These are phyloP conservation scores for Globisporangium viniferum DNA, from an alignment of 352 stramenopile genomes.

Conservation along the genomic window DNA sequence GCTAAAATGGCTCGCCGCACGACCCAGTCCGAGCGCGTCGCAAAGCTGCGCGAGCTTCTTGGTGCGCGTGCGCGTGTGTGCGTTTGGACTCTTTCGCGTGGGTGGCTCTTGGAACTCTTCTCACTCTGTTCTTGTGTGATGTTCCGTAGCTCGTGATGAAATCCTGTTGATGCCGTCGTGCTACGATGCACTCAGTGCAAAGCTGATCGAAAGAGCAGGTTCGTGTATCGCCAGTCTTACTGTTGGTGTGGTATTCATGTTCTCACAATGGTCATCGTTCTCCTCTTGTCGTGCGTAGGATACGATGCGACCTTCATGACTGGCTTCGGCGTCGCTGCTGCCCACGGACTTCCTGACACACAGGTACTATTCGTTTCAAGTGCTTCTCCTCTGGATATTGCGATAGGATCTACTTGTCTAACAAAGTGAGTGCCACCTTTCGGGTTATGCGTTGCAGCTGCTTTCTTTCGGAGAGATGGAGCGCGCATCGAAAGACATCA, in stretches of 20 bases:
- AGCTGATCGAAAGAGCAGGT: conserved; percentile 79
- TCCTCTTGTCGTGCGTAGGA: conserved; percentile 19
- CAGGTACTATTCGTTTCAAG: conserved; percentile 41
- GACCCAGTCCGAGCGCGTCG: conserved; percentile 43
- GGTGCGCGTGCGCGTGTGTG: conserved; percentile 17
- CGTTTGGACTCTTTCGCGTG: background rate
- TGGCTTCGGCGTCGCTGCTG: conserved; percentile 89
- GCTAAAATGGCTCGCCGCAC: conserved; percentile 11
- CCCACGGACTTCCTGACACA: conserved; percentile 87
- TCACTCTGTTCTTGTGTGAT: background rate
- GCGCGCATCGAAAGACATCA: conserved; percentile 36
- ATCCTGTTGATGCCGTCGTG: conserved; percentile 88
- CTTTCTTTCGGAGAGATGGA: conserved; percentile 69
- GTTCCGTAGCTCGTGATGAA: conserved; percentile 35
- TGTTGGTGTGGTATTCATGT: background rate
- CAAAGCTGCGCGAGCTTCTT: conserved; percentile 46
- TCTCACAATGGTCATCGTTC: background rate
- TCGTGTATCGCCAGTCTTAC: background rate
- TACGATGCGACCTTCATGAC: conserved; percentile 94
- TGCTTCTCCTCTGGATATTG: background rate
- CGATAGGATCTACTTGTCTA: background rate
- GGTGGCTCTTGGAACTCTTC: background rate
- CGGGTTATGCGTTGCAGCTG: conserved; percentile 24
- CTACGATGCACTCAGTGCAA: conserved; percentile 90
- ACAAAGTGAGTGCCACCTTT: background rate